phyloP scores from a whole-genome alignment of 163 green algal genomes.

The Volvox carteri region DNA sequence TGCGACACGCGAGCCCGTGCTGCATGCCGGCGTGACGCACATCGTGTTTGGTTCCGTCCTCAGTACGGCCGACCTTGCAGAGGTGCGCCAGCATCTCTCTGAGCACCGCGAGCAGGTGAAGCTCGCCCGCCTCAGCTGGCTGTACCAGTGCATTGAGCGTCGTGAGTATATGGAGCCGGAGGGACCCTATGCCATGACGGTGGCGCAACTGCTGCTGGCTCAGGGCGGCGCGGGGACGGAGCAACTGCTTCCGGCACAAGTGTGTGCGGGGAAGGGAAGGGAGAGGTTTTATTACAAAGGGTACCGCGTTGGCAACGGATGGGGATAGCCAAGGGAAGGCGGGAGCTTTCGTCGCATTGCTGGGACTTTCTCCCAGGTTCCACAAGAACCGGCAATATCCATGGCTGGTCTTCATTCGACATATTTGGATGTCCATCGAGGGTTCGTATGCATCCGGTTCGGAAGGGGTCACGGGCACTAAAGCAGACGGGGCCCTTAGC shows the following conservation, averaged over 20 bases:
- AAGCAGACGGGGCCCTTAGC: too few relatives aligned
- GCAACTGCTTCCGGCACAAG: neutral
- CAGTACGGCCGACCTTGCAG: neutral
- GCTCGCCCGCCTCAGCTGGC: constrained; percentile 45
- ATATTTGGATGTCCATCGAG: too few relatives aligned
- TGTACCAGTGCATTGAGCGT: constrained; percentile 38
- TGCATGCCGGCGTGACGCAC: constrained; percentile 25
- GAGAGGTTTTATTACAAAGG: neutral
- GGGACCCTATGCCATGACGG: constrained; percentile 11
- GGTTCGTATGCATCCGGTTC: too few relatives aligned
- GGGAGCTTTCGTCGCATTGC: too few relatives aligned
- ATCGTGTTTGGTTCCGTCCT: constrained; percentile 47
- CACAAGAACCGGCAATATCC: too few relatives aligned
- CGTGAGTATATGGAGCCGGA: constrained; percentile 34
- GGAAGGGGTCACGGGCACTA: too few relatives aligned
- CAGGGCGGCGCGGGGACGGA: neutral
- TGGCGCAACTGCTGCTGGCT: constrained; percentile 20
- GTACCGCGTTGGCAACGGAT: neutral
- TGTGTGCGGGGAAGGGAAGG: neutral
- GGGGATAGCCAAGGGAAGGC: too few relatives aligned
- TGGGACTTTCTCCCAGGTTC: too few relatives aligned
- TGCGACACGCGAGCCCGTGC: constrained; percentile 35
- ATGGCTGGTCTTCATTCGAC: too few relatives aligned
- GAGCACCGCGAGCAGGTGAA: constrained; percentile 46
- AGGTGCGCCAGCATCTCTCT: constrained; percentile 12